Evolutionary conservation across 2,329 filamentous ascomycete species (phyloP), one percentile per base, ranked within the genome.

Genomic region (Didymella glomerata): DNA sequence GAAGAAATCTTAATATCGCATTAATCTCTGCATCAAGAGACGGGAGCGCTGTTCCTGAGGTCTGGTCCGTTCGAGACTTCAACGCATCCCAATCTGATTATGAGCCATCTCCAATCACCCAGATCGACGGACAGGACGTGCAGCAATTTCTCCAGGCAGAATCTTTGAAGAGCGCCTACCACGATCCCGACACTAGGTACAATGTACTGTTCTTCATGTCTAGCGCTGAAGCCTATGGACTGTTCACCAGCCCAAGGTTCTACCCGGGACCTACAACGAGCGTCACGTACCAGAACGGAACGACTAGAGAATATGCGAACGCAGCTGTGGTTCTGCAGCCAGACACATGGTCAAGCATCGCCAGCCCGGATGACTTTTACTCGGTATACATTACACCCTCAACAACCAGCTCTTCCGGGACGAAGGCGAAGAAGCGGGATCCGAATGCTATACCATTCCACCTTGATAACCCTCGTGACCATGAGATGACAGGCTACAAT

Each of bases 111-210:
- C 69, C 76, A 0, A 61, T 81, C 9, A 71, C 67, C 0, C 63
- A 73, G 20, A 79, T 81, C 48, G 68, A 79, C 36, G 78, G 75
- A 1, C 63, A 72, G 42, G 71, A 76, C 47, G 76, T 72, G 1
- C 57, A 68, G 7, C 63, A 72, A 14, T 79, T 75, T 25, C 60
- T 81, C 36, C 62, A 73, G 10, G 65, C 73, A 11, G 71, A 76
- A 45, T 69, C 76, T 16, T 45, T 64, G 2, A 41, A 67, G 30
- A 72, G 61, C n/a, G 28, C 67, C 0, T 76, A 74, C 32, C 78
- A 80, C 24, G 79, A 81, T 36, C 77, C 76, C 2, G 78, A 81
- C 56, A 72, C 77, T 0, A 68, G 76, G 18, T 81, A 75, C 56
- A 80, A 81, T 48, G 59, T 66, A 36, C 65, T 79, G 57, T 78